Evolutionary conservation across 75 land plant species (phyloP).

Genomic region (Adiantum capillusveneris): DNA sequence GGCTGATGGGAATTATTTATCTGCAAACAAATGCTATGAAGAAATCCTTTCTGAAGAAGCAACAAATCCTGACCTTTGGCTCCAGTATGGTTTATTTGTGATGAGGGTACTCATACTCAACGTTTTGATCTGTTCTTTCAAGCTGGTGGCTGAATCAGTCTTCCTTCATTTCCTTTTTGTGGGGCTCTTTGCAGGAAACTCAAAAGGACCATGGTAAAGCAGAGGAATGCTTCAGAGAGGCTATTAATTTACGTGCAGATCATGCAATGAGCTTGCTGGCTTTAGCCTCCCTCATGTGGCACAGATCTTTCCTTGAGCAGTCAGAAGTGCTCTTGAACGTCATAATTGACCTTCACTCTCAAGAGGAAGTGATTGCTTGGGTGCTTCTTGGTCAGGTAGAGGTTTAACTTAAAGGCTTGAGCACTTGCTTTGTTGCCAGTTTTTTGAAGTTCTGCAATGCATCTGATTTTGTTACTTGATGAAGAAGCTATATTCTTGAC

Average conservation of each 20-base stretch:
- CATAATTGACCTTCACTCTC: constrained; percentile 21
- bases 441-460: too few relatives aligned
- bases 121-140: neutral
- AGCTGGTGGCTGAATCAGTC: too few relatives aligned
- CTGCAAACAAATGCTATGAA: constrained; percentile 22
- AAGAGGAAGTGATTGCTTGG: constrained; percentile 26
- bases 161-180: too few relatives aligned
- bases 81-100: constrained; percentile 28
- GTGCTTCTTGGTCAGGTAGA: constrained; percentile 23
- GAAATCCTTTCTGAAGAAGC: constrained; percentile 29
- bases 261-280: constrained; percentile 25
- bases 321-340: constrained; percentile 21
- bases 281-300: constrained; percentile 29
- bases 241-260: constrained; percentile 16
- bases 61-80: constrained; percentile 19
- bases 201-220: constrained; percentile 28
- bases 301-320: constrained; percentile 15
- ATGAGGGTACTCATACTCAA: constrained; percentile 20
- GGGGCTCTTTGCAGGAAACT: constrained; percentile 11
- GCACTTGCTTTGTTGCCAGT: too few relatives aligned
- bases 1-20: constrained; percentile 14
- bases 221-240: constrained; percentile 38
- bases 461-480: too few relatives aligned
- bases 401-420: neutral
- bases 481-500: too few relatives aligned